Base-by-base conservation (phyloP, 1,284 basidiomycete species). In the Irpex lacteus region DNA sequence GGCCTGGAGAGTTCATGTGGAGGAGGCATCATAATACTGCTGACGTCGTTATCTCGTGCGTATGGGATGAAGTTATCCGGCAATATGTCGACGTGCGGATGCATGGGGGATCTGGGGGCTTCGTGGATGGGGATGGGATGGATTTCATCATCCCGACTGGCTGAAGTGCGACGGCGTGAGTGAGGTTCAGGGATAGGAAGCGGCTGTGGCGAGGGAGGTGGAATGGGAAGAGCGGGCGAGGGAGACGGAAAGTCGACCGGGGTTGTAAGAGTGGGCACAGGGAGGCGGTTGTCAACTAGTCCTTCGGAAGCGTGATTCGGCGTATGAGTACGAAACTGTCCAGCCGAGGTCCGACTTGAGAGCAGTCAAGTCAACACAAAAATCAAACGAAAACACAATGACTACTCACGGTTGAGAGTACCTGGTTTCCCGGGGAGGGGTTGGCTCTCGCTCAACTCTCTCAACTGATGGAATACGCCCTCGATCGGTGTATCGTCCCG, bases 51-150 rank as follows among this genome's bases (percentile, higher is more conserved):
- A 32, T 70, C 66, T 59, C 76, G 71, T 4, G 75, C 75, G 52
- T 68, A 72, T 0, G 80, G 81, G n/a, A 82, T 81, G 74, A 73
- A 81, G 55, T 72, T 72, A 38, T 82, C 81, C 0, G 75, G 75
- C 0, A 72, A 76, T 18, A 71, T 61, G 11, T 67, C 68, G 21
- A 73, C 62, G 0, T 65, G 67, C n/a, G 68, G 70, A 47, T 69
- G 75, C 15, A 49, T 36, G 4, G 68, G 70, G 0, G 75, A 73
- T 1, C 71, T 70, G 0, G 67, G 64, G 5, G 67, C 64, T 11
- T 73, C 68, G 32, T 70, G 72, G 44, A 79, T 73, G 0, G 76
- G 77, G 50, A 78, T 75, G 2, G 80, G 80, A 2, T 64, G 57
- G 15, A 70, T 67, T 13, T 67, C 64, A n/a, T 47, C 40, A 47